Evolutionary conservation across 2,329 filamentous ascomycete species (phyloP), one percentile per base, ranked within the genome.

Genomic region (Pezicula radicicola): DNA sequence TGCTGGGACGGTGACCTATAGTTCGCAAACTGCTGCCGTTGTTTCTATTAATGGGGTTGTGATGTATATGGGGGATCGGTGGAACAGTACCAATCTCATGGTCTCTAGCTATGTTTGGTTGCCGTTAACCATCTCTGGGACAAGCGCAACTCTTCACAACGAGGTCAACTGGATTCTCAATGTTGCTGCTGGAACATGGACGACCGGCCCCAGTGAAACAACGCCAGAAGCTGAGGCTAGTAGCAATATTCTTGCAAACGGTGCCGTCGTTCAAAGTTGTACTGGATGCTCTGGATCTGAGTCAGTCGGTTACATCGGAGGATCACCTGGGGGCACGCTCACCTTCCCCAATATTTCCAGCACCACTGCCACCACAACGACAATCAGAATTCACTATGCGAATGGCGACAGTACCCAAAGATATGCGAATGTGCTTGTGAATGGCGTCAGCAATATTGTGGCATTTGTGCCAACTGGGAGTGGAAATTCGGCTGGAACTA

Each of bases 21-120:
- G 69, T 13, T 82, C 78, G 1, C 84, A 89, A 61, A 84, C 81
- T 0, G 81, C 74, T 35, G 86, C 75, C 58, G 73, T 88, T 19
- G 73, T 87, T 18, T 66, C 68, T 4, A 62, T 79, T 25, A 67
- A 64, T 51, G 62, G 62, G 10, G 58, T 63, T 15, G 56, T 61
- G 12, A 61, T 66, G 64, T 88, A 87, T 67, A 78, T 87, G 68
- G 85, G 85, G 18, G 85, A 89, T 66, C 78, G 85, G 19, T 88
- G 85, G 85, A 67, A 80, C 0, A 76, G 73, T 5, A 64, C 66
- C n/a, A 83, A 87, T 55, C 73, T 89, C 1, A 78, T 76, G 66
- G 70, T 77, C 0, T 80, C 76, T 48, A 85, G 82, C 0, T 87
- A 87, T 59, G 69, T 87, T 39, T 88, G 84, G 84, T 72, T 87